phyloP scores from a whole-genome alignment of 768 basidiomycete genomes.

The Chlorophyllum brunneum region DNA sequence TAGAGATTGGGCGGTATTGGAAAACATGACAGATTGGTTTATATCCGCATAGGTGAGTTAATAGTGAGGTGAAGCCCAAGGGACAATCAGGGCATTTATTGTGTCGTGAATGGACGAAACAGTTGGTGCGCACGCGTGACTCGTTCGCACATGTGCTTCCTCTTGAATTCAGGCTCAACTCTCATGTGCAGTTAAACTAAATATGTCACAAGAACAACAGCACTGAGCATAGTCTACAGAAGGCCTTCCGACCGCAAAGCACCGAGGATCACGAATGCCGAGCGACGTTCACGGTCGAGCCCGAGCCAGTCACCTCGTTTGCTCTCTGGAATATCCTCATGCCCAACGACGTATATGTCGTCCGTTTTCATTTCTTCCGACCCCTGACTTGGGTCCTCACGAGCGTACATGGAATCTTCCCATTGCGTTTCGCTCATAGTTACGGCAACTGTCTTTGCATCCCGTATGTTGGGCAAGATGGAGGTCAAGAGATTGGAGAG shows the following conservation, averaged over 20 bases:
- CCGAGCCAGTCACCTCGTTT: conserved; percentile 72
- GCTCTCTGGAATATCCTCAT: conserved; percentile 46
- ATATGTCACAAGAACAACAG: neutral
- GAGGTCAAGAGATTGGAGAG: conserved; percentile 73
- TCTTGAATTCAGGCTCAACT: neutral
- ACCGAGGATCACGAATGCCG: conserved; percentile 77
- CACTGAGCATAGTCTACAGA: conserved; percentile 25
- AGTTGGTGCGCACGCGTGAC: neutral
- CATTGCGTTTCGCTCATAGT: conserved; percentile 75
- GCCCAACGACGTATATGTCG: conserved; percentile 60
- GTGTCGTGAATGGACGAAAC: neutral
- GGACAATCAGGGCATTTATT: neutral
- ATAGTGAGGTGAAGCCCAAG: neutral
- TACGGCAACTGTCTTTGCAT: conserved; percentile 73
- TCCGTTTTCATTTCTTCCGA: conserved; percentile 25
- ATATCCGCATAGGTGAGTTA: neutral
- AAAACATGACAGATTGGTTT: conserved; percentile 1
- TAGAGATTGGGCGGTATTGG: conserved; percentile 2
- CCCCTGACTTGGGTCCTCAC: conserved; percentile 41
- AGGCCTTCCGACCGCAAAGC: conserved; percentile 72
- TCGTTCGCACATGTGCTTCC: neutral
- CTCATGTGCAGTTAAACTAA: neutral
- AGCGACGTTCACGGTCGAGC: conserved; percentile 72
- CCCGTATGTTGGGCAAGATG: conserved; percentile 67
- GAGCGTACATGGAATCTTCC: conserved; percentile 78